Base-by-base conservation (phyloP, 73 alveolate genomes). In the Breviolum minutum region DNA sequence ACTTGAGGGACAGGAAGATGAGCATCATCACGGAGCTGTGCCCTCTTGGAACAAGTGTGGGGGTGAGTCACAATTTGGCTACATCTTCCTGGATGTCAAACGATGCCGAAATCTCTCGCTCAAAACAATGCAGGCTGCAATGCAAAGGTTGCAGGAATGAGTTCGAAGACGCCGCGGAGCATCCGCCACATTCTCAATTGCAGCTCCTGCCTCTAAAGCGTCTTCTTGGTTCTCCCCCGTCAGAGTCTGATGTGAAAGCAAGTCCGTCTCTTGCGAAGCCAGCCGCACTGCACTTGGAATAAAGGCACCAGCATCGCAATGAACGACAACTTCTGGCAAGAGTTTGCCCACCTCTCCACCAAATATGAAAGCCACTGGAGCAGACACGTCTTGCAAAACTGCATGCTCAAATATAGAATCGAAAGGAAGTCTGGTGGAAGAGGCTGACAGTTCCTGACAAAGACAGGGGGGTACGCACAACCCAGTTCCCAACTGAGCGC, bases 111-210 rank as follows among this genome's bases (percentile, higher is more conserved):
- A 71, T 12, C 96, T 77, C 62, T 89, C 96, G 71, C 96, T 48
- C 86, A 89, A 48, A 29, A 89, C 96, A 20, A 89, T 70, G 96
- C 96, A 89, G 61, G 96, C 96, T 11, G 96, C 96, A 5, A 89
- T 26, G 80, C 96, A 64, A 22, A 89, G 73, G 85, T 89, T 89
- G 96, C 96, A 89, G n/a, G 96, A 89, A 40, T 89, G 96, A 12
- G 68, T 89, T 19, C 96, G 77, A 32, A 14, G 16, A 13, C 64
- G 77, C 54, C 54, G 54, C 77, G 77, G 77, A 68, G 24, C 17
- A 5, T 4, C 64, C 7, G 13, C 64, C 63, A 13, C 87, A 8
- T 8, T 73, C 62, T 30, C 87, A 26, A 13, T 32, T 13, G 87
- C 87, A 79, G 27, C 86, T 77, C 14, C 87, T n/a, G 17, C 17